Percentiles rank a stretch among this genome's conserved stretches.
Conservation (phyloP, 129 eudicot species). For the Arctium lappa region DNA sequence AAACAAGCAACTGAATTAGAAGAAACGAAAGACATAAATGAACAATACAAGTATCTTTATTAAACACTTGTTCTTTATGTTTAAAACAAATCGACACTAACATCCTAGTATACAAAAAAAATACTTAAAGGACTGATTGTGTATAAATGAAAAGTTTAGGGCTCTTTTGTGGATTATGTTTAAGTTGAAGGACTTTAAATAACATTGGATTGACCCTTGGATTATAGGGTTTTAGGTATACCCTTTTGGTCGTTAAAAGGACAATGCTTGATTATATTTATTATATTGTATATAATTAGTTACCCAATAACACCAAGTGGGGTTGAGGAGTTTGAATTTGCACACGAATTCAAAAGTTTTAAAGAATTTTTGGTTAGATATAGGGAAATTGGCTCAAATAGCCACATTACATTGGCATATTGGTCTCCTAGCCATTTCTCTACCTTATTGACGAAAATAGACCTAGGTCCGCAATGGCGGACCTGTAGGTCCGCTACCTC, state of each 20-base stretch:
- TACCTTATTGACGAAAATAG: no score
- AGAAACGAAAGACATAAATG: no score
- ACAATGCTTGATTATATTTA: background rate
- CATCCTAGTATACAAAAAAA: background rate
- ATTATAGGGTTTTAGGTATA: background rate
- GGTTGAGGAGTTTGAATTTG: background rate
- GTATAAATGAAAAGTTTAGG: background rate
- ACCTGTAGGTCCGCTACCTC: no score
- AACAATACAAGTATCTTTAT: background rate
- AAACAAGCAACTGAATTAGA: no score
- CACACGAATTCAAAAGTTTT: background rate
- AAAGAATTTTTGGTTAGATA: background rate
- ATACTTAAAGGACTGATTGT: background rate
- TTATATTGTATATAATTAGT: no score
- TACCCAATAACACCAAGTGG: background rate
- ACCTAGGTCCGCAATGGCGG: no score
- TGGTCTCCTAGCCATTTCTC: no score
- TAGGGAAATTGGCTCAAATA: no score
- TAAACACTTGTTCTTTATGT: background rate
- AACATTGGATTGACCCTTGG: background rate
- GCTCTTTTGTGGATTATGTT: background rate
- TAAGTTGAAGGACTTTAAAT: background rate
- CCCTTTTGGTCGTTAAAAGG: background rate
- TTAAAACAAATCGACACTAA: background rate
- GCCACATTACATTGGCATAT: no score